A percentile compares a stretch with the other conserved stretches of the same genome.
Conservation (phyloP, 2,329 filamentous ascomycete genomes). For the Colletotrichum sp. region DNA sequence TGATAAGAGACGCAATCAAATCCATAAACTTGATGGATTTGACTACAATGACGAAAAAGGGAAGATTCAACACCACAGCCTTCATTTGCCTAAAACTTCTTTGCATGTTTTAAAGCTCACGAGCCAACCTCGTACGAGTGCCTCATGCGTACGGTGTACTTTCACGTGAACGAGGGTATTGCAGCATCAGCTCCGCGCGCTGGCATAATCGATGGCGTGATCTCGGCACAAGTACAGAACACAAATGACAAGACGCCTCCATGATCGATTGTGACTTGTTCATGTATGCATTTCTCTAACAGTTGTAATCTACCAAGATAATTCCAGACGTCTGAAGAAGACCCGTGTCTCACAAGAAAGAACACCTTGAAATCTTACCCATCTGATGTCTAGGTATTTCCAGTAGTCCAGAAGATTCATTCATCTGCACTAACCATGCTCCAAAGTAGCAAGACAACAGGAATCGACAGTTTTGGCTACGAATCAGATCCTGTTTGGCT, state of each 20-base stretch:
- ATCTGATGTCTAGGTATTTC: not conserved
- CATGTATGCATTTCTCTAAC: rapidly evolving
- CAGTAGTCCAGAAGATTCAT: not conserved
- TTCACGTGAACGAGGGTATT: not conserved
- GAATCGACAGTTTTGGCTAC: not conserved
- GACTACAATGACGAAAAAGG: not conserved
- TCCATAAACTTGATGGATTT: not conserved
- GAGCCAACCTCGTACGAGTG: too few species aligned
- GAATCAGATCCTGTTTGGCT: not conserved
- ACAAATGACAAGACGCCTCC: not conserved
- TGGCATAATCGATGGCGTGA: not conserved
- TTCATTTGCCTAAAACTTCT: not conserved
- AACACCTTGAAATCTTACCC: not conserved
- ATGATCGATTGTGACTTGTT: not conserved
- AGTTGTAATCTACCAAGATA: not conserved
- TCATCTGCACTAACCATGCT: not conserved
- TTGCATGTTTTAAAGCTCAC: not conserved
- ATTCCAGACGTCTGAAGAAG: not conserved
- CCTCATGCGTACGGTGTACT: not conserved
- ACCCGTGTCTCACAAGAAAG: rapidly evolving
- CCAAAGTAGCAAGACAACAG: not conserved
- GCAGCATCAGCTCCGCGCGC: not conserved
- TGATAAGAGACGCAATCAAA: not conserved
- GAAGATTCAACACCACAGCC: rapidly evolving
- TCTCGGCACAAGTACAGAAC: not conserved